These are phyloP conservation scores for Ormosia semicastrata DNA, from an alignment of 306 rosid genomes.

Conservation along the genomic window DNA sequence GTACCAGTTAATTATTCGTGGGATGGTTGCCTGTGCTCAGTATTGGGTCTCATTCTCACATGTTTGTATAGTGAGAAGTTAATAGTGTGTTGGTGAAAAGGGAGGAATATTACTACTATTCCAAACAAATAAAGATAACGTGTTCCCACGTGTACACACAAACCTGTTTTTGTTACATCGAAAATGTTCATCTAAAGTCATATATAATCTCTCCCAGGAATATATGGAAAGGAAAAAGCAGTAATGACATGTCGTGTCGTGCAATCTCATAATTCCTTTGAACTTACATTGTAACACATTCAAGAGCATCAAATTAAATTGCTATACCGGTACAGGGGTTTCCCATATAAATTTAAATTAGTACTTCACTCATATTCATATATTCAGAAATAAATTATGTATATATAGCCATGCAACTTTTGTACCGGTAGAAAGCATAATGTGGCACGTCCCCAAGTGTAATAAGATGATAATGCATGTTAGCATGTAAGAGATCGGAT, in stretches of 20 bases:
- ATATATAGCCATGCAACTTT: not conserved
- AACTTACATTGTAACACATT: not conserved
- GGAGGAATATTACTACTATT: conserved; percentile 34
- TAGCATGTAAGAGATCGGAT: not conserved
- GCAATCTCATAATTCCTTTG: conserved; percentile 30
- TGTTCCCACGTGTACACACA: conserved; percentile 13
- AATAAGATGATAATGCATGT: not conserved
- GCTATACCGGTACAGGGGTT: not conserved
- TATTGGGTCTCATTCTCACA: conserved; percentile 10
- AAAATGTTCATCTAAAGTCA: conserved; percentile 21
- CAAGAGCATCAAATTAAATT: conserved; percentile 10
- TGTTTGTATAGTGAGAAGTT: conserved; percentile 27
- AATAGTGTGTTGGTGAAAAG: conserved; percentile 23
- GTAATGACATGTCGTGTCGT: conserved; percentile 31
- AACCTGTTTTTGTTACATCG: conserved; percentile 16
- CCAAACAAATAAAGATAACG: not conserved
- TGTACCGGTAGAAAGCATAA: not conserved
- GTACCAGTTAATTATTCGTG: not conserved
- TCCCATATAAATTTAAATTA: not conserved
- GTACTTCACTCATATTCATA: not conserved
- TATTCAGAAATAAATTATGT: not conserved
- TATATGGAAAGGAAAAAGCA: conserved; percentile 26
- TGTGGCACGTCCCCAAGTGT: not conserved
- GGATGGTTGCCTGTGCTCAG: not conserved
- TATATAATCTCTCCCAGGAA: conserved; percentile 41